phyloP scores from a whole-genome alignment of 2,329 filamentous ascomycete genomes.

The Periconia sp. region DNA sequence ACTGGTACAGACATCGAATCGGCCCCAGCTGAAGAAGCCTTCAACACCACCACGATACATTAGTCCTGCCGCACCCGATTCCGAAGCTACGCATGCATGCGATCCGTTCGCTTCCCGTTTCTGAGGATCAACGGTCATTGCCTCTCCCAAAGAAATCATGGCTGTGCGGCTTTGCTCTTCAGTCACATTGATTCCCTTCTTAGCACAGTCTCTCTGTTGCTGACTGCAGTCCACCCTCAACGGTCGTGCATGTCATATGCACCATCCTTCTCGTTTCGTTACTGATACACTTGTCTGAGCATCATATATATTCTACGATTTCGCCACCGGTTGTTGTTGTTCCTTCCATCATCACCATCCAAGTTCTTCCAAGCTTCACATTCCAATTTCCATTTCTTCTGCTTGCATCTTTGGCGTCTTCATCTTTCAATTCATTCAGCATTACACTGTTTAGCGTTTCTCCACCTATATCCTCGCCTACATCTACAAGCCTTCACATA shows the following conservation, averaged over 20 bases:
- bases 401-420: conserved; percentile 11
- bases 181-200: conserved; percentile 28
- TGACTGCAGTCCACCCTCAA: conserved; percentile 39
- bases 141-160: conserved; percentile 38
- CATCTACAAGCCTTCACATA: not conserved
- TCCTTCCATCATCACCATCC: conserved; percentile 11
- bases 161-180: conserved; percentile 41
- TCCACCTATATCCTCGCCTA: not conserved
- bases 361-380: conserved; percentile 9
- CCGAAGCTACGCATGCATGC: conserved; percentile 16
- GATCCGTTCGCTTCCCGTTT: conserved; percentile 28
- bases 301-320: conserved; percentile 38
- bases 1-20: conserved; percentile 8
- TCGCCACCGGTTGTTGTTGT: conserved; percentile 17
- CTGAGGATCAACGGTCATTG: conserved; percentile 30
- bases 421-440: conserved; percentile 1
- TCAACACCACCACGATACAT: conserved; percentile 17
- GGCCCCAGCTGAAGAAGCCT: conserved; percentile 31
- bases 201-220: conserved; percentile 24
- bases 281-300: conserved; percentile 12
- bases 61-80: conserved; percentile 30
- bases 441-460: conserved; percentile 6
- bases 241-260: conserved; percentile 34
- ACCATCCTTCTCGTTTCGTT: conserved; percentile 22
- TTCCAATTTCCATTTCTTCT: conserved; percentile 8